Evolutionary conservation across 2,329 filamentous ascomycete species (phyloP), one percentile per base, ranked within the genome.

Genomic region (Pseudogymnoascus sp.): DNA sequence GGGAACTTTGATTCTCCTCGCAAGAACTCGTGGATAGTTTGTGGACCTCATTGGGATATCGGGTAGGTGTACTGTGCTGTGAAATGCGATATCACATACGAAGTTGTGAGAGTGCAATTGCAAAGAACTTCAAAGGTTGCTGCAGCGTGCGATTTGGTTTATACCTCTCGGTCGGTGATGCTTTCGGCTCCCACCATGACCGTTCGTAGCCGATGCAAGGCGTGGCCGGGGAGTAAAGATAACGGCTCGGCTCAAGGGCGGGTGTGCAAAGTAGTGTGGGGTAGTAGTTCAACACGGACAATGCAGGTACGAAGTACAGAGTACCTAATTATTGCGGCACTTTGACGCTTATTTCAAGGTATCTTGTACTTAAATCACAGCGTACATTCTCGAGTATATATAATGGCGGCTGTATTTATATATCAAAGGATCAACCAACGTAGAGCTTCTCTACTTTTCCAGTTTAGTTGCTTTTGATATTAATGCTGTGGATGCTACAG

Each of bases 181-280:
- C 50, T 56, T 56, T 56, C 50, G 50, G 50, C 50, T 56, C 50
- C 50, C 29, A 56, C 50, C 10, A 56, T 56, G 50, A 56, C 50
- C 50, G 50, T 56, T 33, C 50, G 29, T 56, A 56, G 50, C 50
- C 50, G 50, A 56, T 33, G 50, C 9, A 56, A 56, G 50, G 50
- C 50, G 50, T 33, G 46, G 46, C 5, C 4, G 50, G 26, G 2
- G 50, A 33, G n/a, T 19, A 53, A 31, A 56, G 26, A 33, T 50
- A 46, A 29, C 44, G n/a, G 46, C 46, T 56, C 50, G 50, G 50
- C 35, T 56, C 50, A 11, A 56, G 4, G 29, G 29, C 50, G 29
- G 23, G 9, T 53, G 15, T 11, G 15, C 46, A 31, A 31, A 31
- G 26, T 17, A 31, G 19, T 31, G 50, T 35, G 50, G 50, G 50